Evolutionary conservation across 352 stramenopile species (phyloP).

Genomic region (Globisporangium megalacanthum): DNA sequence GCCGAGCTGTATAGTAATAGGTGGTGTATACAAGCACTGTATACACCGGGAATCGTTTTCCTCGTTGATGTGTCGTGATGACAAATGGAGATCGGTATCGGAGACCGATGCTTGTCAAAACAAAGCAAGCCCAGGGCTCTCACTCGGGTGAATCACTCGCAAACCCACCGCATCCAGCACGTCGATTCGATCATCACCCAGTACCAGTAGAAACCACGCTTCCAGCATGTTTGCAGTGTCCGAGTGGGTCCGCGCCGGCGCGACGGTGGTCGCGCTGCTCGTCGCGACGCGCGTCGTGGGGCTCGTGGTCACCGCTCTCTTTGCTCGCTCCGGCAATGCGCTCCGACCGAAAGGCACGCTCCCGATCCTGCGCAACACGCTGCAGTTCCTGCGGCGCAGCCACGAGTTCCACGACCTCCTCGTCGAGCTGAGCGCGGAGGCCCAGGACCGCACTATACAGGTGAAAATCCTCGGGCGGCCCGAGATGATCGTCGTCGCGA

Average conservation of each 20-base stretch:
- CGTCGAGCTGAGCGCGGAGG: constrained; percentile 27
- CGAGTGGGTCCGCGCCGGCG: background rate
- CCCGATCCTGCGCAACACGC: constrained; percentile 35
- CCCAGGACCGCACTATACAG: constrained; percentile 24
- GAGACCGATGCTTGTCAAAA: too few species aligned
- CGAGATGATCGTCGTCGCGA: constrained; percentile 35
- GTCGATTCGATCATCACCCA: background rate
- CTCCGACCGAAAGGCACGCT: constrained; percentile 19
- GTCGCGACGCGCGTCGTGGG: background rate
- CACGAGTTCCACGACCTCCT: constrained; percentile 38
- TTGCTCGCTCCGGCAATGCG: background rate
- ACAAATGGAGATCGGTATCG: too few species aligned
- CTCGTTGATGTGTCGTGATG: too few species aligned
- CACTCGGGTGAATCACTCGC: background rate
- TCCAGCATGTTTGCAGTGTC: background rate
- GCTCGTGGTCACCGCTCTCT: background rate
- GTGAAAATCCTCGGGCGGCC: constrained; percentile 34
- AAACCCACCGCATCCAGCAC: background rate
- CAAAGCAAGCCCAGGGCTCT: too few species aligned
- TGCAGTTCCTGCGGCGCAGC: constrained; percentile 28
- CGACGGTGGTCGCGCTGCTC: background rate
- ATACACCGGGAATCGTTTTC: too few species aligned
- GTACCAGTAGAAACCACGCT: background rate
- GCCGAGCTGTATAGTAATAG: too few species aligned
- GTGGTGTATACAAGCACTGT: too few species aligned